Base-by-base conservation (phyloP, 1,284 basidiomycete genomes). In the Rhizopogon parksii region DNA sequence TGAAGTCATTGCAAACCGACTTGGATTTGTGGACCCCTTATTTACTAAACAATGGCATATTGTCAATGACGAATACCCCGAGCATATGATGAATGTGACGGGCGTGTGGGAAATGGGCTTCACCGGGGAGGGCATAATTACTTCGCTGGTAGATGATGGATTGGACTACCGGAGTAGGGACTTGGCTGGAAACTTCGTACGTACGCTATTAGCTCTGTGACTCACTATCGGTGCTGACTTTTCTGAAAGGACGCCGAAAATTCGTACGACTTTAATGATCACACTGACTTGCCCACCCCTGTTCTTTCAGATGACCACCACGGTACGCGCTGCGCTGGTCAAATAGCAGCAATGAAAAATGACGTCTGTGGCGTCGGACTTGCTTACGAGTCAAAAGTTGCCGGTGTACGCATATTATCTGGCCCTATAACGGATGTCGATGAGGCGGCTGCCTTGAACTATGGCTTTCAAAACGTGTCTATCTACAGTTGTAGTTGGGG, bases 401-500 rank as follows among this genome's bases (percentile, higher is more conserved):
- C 96, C 12, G 96, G 94, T 17, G 79, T 99, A 34, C 88, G 96
- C 47, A 99, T 99, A 59, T 82, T 99, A 42, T 97, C 94, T 1
- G 95, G 91, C 0, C 85, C 91, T n/a, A 97, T 99, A 57, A 88
- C 93, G 5, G 95, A 99, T 66, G 85, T 91, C n/a, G 96, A 99
- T 68, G 96, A 99, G 70, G 95, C 96, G 1, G 85, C 92, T 1
- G 86, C 95, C 4, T 82, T 99, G 56, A 99, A 99, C 71, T 97
- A 82, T 63, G 91, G 85, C 12, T 99, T 86, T 67, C 88, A 98
- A 61, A 85, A 92, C 58, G 94, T 91, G 53, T 88, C 90, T 45
- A 94, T 95, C 59, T 99, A 88, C 74, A 93, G 89, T 52, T 99
- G 96, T 71, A 93, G 89, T 53, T 99, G 95, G 95, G 96, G 96